Evolutionary conservation across 495 filamentous ascomycete genomes (phyloP).

Genomic region (Talaromyces ruber): DNA sequence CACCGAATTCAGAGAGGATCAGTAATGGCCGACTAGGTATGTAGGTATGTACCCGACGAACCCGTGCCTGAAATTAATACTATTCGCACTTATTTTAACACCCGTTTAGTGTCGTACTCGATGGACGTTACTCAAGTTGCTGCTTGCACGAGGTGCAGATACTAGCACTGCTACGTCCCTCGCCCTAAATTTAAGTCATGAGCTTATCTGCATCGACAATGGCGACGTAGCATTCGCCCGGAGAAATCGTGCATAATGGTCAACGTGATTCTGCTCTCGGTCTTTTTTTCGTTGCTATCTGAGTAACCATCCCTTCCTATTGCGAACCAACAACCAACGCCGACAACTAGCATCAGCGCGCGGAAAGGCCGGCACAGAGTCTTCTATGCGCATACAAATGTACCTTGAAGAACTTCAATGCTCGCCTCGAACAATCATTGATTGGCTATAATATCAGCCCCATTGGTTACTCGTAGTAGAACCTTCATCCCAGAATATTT

Average conservation of each 20-base stretch:
- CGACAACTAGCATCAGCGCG: background rate
- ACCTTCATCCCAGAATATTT: background rate
- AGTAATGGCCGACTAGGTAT: background rate
- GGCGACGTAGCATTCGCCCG: slow-evolving; percentile 1
- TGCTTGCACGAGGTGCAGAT: background rate
- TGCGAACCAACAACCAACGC: background rate
- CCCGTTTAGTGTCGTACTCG: background rate
- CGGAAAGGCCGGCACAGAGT: background rate
- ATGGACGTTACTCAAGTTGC: background rate
- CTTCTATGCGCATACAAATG: background rate
- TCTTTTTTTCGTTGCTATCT: background rate
- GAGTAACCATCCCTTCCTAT: background rate
- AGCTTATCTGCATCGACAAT: background rate
- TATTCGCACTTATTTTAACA: background rate
- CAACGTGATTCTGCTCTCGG: background rate
- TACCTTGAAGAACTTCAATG: background rate
- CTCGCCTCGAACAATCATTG: background rate
- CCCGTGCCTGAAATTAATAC: background rate
- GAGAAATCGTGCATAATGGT: background rate
- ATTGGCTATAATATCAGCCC: background rate
- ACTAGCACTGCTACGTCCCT: background rate
- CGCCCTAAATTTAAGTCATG: background rate
- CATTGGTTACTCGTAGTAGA: background rate
- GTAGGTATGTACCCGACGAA: background rate
- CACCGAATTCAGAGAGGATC: background rate